Percentiles rank a stretch among this genome's conserved stretches.
Conservation (phyloP, 495 filamentous ascomycete species). For the Xylaria palmicola region DNA sequence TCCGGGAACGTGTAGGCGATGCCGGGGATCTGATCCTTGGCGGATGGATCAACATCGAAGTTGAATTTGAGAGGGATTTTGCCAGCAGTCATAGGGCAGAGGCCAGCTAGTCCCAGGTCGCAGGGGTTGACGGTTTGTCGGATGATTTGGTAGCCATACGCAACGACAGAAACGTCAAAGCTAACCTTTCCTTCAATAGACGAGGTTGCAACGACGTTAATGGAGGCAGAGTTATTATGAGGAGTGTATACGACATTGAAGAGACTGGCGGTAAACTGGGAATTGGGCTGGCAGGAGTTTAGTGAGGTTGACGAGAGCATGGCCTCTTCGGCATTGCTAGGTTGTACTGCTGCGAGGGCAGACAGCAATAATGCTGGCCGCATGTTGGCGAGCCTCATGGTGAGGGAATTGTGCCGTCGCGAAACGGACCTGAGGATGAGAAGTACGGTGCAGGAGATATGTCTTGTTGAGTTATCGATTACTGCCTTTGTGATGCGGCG, state of each 20-base stretch:
- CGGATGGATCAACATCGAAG: slow-evolving; percentile 55
- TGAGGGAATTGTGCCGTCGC: slow-evolving; percentile 4
- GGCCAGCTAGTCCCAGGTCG: slow-evolving; percentile 62
- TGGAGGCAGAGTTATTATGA: slow-evolving; percentile 64
- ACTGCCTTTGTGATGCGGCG: slow-evolving; percentile 10
- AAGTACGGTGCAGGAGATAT: neutral
- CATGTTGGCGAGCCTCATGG: slow-evolving; percentile 10
- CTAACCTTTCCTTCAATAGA: slow-evolving; percentile 81
- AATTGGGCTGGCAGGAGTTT: slow-evolving; percentile 73
- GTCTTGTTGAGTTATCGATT: neutral
- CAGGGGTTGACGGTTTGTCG: slow-evolving; percentile 73
- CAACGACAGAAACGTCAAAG: slow-evolving; percentile 72
- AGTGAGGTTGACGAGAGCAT: slow-evolving; percentile 72
- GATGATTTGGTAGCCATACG: slow-evolving; percentile 76
- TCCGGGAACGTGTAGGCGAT: slow-evolving; percentile 92
- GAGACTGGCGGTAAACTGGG: slow-evolving; percentile 76
- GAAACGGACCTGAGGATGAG: slow-evolving; percentile 2
- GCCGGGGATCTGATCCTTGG: slow-evolving; percentile 66
- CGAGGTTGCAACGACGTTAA: slow-evolving; percentile 81
- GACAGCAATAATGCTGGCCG: slow-evolving; percentile 34
- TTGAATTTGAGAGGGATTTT: slow-evolving; percentile 74
- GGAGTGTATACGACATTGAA: slow-evolving; percentile 83
- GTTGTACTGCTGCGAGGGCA: slow-evolving; percentile 32
- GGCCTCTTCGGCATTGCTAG: slow-evolving; percentile 30
- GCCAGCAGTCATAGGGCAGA: slow-evolving; percentile 93